Conservation (phyloP, 192 early-diverging fungal species). For the Powellomyces hirtus region DNA sequence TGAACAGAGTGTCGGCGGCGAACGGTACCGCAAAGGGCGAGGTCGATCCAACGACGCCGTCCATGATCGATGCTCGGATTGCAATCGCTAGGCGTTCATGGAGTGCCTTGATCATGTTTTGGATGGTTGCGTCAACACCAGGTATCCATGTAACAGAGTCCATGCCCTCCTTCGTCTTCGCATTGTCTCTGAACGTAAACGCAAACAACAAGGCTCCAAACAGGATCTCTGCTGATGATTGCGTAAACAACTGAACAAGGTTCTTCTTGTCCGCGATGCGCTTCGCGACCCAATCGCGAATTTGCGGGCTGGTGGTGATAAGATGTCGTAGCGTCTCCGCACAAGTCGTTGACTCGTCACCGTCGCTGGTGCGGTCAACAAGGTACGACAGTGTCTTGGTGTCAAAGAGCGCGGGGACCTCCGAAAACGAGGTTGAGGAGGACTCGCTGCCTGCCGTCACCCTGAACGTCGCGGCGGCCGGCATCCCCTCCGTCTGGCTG, state of each 20-base stretch:
- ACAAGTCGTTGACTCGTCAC: no score
- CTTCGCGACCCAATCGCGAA: neutral
- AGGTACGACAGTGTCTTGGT: no score
- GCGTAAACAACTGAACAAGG: no score
- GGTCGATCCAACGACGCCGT: neutral
- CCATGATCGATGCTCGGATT: neutral
- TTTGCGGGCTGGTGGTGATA: neutral
- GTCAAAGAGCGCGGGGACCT: neutral
- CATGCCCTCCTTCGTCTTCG: no score
- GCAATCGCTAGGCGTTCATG: neutral
- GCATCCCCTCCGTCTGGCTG: no score
- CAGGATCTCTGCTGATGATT: no score
- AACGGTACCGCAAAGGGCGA: neutral
- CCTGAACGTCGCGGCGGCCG: no score
- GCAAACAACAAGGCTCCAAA: no score
- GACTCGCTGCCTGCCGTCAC: no score
- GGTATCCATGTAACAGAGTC: neutral
- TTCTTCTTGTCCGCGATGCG: neutral
- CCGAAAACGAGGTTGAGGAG: no score
- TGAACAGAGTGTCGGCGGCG: neutral
- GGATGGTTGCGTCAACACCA: neutral
- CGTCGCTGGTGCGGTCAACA: no score
- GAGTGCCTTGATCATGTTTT: neutral
- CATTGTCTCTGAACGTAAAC: no score
- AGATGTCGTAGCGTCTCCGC: neutral